Base-by-base conservation (phyloP, 2,329 filamentous ascomycete species). In the Calonectria hawksworthii region DNA sequence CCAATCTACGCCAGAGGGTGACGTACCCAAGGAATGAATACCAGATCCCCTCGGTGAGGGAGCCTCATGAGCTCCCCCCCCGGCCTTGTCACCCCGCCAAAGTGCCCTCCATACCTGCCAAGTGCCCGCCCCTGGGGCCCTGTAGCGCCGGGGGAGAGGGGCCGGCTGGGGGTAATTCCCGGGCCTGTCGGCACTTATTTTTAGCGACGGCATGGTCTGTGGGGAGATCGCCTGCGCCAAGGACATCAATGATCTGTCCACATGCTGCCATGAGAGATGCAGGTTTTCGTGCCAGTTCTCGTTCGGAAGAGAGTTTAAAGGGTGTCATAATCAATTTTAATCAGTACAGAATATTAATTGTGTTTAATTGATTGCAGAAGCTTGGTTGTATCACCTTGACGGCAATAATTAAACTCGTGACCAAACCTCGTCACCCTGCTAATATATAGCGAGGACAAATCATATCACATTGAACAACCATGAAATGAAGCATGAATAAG, bases 21-120 rank as follows among this genome's bases (percentile, higher is more conserved):
- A 63, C 56, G 56, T 63, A 63, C 56, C 34, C 56, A 63, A 63
- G 56, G 56, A 63, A 63, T 63, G 56, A 36, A 63, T 63, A 34
- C 34, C 56, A 63, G 56, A 63, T 63, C 56, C 32, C 23, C 56
- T 26, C 13, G 36, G 56, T 63, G 56, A 63, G 36, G 34, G 56
- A 63, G 56, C 56, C 56, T 63, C 56, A 63, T 30, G 34, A 41
- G 16, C n/a, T 32, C 30, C 32, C 34, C 30, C 54, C n/a, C 34
- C 56, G 36, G 56, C 36, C 34, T 54, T 63, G 56, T 63, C 56
- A 41, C 56, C 56, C 56, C 56, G 56, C 56, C 56, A 63, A 41
- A 63, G 56, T 38, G 56, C 56, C 34, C 56, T 63, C 56, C 56
- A 63, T 63, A 63, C 56, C 56, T 63, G 56, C 36, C 34, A 63